A percentile compares a stretch with the other conserved stretches of the same genome.
These are phyloP conservation scores for Lojkania enalia DNA, from an alignment of 2,329 filamentous ascomycete species.

Conservation along the genomic window DNA sequence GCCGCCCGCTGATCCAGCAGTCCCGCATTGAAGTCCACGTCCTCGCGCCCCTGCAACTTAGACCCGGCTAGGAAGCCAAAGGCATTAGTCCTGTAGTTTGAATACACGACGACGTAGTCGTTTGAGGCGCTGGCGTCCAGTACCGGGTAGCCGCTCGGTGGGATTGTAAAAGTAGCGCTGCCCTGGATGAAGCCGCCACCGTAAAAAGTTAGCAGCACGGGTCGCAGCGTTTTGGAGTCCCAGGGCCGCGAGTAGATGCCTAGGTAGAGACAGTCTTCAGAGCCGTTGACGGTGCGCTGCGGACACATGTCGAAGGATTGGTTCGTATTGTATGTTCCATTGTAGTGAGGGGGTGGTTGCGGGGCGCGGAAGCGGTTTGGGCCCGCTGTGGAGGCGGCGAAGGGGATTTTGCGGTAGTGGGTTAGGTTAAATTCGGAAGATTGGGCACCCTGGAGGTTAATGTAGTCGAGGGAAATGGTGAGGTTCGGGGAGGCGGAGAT, in stretches of 20 bases:
- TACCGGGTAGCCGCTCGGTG: constrained; percentile 61
- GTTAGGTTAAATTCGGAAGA: constrained; percentile 58
- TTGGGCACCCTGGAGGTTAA: constrained; percentile 57
- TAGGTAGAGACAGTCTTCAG: constrained; percentile 66
- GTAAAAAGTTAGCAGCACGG: constrained; percentile 64
- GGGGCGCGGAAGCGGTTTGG: constrained; percentile 63
- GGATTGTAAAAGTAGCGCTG: constrained; percentile 57
- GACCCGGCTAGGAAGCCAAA: constrained; percentile 59
- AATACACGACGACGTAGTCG: constrained; percentile 56
- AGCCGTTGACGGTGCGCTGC: constrained; percentile 58
- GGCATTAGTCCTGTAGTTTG: constrained; percentile 62
- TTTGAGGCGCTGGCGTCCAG: constrained; percentile 58
- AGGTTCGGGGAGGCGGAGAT: constrained; percentile 4
- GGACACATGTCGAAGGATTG: constrained; percentile 62
- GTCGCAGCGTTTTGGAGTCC: constrained; percentile 51
- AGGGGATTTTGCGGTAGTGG: constrained; percentile 65
- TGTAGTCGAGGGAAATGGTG: constrained; percentile 37
- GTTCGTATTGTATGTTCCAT: constrained; percentile 59
- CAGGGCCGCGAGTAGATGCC: constrained; percentile 64
- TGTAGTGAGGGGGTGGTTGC: constrained; percentile 57
- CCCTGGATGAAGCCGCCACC: constrained; percentile 66
- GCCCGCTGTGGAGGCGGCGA: constrained; percentile 61
- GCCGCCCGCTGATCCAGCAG: constrained; percentile 58
- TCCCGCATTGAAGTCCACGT: constrained; percentile 55
- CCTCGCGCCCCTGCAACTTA: constrained; percentile 50